phyloP scores from a whole-genome alignment of 1,284 basidiomycete genomes.

The Vanrija sp. region DNA sequence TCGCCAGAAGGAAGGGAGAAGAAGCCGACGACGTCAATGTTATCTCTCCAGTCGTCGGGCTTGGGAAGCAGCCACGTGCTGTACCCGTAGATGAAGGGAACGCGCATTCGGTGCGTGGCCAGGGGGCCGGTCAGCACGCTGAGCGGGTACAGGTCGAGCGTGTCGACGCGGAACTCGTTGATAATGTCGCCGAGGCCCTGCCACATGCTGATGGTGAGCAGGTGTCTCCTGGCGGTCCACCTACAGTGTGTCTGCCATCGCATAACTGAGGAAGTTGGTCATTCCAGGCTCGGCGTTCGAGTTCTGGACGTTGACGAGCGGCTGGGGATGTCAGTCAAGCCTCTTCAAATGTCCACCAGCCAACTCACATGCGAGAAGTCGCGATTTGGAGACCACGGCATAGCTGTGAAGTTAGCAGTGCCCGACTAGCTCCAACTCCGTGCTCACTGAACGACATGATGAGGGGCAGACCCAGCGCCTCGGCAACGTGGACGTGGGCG shows the following conservation, averaged over 20 bases:
- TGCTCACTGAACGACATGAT: constrained; percentile 54
- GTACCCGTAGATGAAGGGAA: constrained; percentile 69
- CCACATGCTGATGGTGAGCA: constrained; percentile 3
- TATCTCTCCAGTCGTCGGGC: constrained; percentile 60
- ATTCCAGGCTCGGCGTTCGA: constrained; percentile 48
- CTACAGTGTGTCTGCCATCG: constrained; percentile 55
- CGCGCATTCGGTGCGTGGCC: constrained; percentile 56
- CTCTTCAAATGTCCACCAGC: constrained; percentile 41
- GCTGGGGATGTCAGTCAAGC: constrained; percentile 56
- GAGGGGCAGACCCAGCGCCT: constrained; percentile 60
- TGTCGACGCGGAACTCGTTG: constrained; percentile 57
- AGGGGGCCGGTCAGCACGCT: constrained; percentile 55
- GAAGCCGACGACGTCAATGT: constrained; percentile 60
- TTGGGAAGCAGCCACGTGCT: constrained; percentile 61
- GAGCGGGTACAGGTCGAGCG: constrained; percentile 55
- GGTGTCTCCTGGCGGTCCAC: constrained; percentile 2
- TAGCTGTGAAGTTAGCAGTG: constrained; percentile 36
- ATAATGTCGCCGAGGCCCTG: constrained; percentile 58
- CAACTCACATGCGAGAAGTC: too few species aligned
- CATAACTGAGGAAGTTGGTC: constrained; percentile 59
- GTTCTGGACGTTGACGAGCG: constrained; percentile 57
- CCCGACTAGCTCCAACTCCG: constrained; percentile 43
- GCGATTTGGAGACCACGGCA: constrained; percentile 61
- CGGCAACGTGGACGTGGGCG: constrained; percentile 62
- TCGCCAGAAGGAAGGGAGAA: constrained; percentile 57